A percentile compares a stretch with the other conserved stretches of the same genome.
Evolutionary conservation across 495 filamentous ascomycete species (phyloP).

Genomic region (Penicillium silybi): DNA sequence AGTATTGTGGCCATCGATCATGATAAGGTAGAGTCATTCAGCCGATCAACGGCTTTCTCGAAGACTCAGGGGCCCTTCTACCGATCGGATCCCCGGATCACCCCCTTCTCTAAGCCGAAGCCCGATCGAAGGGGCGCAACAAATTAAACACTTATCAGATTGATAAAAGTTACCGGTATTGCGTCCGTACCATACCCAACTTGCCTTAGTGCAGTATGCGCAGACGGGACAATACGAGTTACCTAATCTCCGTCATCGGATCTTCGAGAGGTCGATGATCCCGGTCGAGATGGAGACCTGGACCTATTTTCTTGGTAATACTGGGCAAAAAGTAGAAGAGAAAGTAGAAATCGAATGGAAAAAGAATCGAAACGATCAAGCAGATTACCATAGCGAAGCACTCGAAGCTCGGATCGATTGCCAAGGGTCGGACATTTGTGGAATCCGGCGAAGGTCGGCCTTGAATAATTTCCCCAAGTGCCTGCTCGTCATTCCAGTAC

Average conservation of each 20-base stretch:
- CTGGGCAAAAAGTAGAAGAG: background rate
- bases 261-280: slow-evolving; percentile 7
- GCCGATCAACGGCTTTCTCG: background rate
- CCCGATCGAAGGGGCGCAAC: background rate
- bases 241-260: slow-evolving; percentile 19
- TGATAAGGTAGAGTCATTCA: background rate
- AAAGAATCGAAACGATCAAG: background rate
- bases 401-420: background rate
- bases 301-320: background rate
- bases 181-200: background rate
- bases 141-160: slow-evolving; percentile 23
- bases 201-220: background rate
- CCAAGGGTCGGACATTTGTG: background rate
- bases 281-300: background rate
- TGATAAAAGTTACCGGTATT: slow-evolving; percentile 17
- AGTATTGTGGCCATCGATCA: background rate
- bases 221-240: slow-evolving; percentile 7
- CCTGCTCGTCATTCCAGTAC: background rate
- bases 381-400: background rate
- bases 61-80: background rate
- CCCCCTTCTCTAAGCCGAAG: background rate
- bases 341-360: background rate
- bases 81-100: background rate
- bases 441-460: slow-evolving; percentile 21
- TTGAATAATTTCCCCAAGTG: slow-evolving; percentile 12